Percentiles rank a stretch among this genome's conserved stretches.
These are phyloP conservation scores for Leishmania aethiopica DNA, from an alignment of 208 protist genomes.

Conservation along the genomic window DNA sequence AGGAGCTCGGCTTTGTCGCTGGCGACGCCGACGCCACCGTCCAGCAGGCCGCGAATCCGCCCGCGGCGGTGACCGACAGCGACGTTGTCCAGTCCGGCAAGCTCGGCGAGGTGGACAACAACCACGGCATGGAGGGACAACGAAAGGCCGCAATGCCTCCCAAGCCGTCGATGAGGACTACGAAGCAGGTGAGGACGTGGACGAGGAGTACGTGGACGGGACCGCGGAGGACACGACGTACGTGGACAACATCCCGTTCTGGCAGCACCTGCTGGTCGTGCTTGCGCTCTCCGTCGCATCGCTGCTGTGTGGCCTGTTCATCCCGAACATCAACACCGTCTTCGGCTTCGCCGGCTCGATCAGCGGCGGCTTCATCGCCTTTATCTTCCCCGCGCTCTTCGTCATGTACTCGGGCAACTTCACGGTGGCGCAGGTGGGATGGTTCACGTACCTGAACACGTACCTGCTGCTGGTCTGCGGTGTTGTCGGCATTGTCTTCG, in stretches of 20 bases:
- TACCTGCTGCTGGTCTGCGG: constrained; percentile 51
- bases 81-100: neutral
- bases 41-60: neutral
- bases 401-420: constrained; percentile 66
- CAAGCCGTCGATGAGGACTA: neutral
- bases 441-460: constrained; percentile 58
- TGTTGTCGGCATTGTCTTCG: constrained; percentile 39
- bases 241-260: constrained; percentile 54
- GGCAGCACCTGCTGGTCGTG: constrained; percentile 42
- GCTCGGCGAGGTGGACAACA: neutral
- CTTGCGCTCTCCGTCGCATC: constrained; percentile 27
- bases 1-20: neutral
- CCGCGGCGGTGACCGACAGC: neutral
- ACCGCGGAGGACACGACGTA: constrained; percentile 31
- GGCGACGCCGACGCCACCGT: neutral
- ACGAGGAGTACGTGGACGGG: neutral
- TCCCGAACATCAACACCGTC: constrained; percentile 75
- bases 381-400: constrained; percentile 62
- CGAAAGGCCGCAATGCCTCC: neutral
- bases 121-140: neutral
- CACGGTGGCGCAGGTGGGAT: constrained; percentile 37
- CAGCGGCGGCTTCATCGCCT: constrained; percentile 61
- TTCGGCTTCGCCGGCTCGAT: constrained; percentile 59
- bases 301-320: constrained; percentile 70
- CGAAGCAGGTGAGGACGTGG: neutral